These are phyloP conservation scores for Solanum tarijense DNA, from an alignment of 257 asterid species.

Conservation along the genomic window DNA sequence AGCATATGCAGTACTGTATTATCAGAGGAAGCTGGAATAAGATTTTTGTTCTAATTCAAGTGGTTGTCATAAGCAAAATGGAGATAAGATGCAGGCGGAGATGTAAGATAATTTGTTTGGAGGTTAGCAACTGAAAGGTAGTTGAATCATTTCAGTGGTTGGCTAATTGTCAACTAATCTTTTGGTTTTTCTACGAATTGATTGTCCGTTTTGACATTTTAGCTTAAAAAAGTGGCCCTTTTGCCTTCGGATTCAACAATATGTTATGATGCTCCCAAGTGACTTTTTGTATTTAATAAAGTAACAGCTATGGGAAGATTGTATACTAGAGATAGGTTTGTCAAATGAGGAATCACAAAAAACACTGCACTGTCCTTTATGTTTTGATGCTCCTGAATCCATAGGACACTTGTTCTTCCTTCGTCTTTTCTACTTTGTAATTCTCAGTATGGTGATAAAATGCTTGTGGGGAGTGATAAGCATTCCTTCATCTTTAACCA, in stretches of 20 bases:
- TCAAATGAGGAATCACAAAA: not conserved
- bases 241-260: not conserved
- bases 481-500: too few species aligned
- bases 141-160: not conserved
- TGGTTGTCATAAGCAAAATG: not conserved
- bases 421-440: too few species aligned
- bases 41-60: not conserved
- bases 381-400: not conserved
- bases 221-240: not conserved
- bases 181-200: not conserved
- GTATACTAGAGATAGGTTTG: not conserved
- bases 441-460: too few species aligned
- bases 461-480: too few species aligned
- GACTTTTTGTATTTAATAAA: not conserved
- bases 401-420: not conserved
- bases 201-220: not conserved
- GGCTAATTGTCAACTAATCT: not conserved
- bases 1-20: slow-evolving; percentile 48
- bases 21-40: slow-evolving; percentile 8
- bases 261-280: not conserved
- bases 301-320: not conserved
- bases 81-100: not conserved
- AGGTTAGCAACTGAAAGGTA: not conserved
- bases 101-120: not conserved
- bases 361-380: not conserved